These are phyloP conservation scores for Saturnispora saitoi DNA, from an alignment of 805 yeast species.

Conservation along the genomic window DNA sequence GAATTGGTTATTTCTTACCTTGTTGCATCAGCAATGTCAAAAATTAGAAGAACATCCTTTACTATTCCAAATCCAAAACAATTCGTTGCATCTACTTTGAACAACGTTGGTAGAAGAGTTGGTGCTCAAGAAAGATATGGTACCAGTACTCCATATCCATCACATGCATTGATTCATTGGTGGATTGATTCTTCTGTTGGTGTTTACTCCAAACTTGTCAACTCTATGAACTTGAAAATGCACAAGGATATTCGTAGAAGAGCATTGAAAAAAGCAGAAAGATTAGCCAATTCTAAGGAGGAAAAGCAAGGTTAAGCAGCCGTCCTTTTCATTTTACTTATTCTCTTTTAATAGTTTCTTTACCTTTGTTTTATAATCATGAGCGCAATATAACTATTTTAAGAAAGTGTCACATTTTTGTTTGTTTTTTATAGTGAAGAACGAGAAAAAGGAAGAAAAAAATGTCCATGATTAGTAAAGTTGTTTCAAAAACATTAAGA, in stretches of 20 bases:
- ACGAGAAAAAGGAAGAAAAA: not conserved
- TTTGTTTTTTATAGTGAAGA: not conserved
- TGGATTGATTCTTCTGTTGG: slow-evolving; percentile 72
- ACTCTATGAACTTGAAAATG: slow-evolving; percentile 59
- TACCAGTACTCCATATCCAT: slow-evolving; percentile 85
- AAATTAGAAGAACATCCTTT: slow-evolving; percentile 67
- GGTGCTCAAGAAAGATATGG: slow-evolving; percentile 91
- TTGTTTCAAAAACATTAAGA: not conserved
- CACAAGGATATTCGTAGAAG: slow-evolving; percentile 74
- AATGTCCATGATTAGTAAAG: not conserved
- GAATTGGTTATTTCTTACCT: slow-evolving; percentile 79
- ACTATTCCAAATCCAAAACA: slow-evolving; percentile 73
- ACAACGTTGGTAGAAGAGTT: slow-evolving; percentile 66
- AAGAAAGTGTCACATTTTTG: not conserved
- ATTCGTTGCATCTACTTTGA: slow-evolving; percentile 69
- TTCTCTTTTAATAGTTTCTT: not conserved
- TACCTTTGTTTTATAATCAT: not conserved
- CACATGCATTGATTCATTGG: slow-evolving; percentile 90
- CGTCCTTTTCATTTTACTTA: not conserved
- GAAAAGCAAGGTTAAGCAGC: not conserved
- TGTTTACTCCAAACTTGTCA: slow-evolving; percentile 64
- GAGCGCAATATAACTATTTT: not conserved
- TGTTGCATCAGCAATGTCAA: slow-evolving; percentile 94
- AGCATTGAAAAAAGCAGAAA: slow-evolving; percentile 69
- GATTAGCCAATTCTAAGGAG: slow-evolving; percentile 25